phyloP scores from a whole-genome alignment of 352 stramenopile genomes.

The Globisporangium paddicum region DNA sequence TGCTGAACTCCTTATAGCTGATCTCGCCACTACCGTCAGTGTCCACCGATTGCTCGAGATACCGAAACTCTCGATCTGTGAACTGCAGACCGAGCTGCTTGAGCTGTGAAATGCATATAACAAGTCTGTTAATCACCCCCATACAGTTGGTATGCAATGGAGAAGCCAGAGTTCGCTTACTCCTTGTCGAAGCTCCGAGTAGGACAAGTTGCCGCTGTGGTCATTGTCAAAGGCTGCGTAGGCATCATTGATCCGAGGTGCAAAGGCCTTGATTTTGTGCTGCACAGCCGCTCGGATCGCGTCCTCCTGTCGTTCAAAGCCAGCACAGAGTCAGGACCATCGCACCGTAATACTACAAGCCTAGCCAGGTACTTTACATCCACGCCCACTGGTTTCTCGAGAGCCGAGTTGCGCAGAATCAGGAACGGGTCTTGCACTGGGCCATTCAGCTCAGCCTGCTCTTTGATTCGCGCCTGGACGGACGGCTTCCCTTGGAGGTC shows the following conservation, averaged over 20 bases:
- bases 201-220: conserved; percentile 48
- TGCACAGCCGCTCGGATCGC: conserved; percentile 31
- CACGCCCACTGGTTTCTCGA: conserved; percentile 9
- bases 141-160: neutral
- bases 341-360: neutral
- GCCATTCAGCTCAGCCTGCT: conserved; percentile 4
- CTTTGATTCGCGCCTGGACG: conserved; percentile 2
- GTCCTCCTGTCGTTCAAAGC: conserved; percentile 17
- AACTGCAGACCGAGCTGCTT: conserved; percentile 43
- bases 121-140: neutral
- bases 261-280: conserved; percentile 36
- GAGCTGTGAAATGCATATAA: conserved; percentile 22
- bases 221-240: conserved; percentile 53
- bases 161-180: too few species aligned
- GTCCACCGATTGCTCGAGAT: conserved; percentile 32
- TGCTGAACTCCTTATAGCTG: conserved; percentile 53
- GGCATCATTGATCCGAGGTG: conserved; percentile 37
- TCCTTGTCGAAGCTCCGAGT: conserved; percentile 39
- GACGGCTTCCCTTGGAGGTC: conserved; percentile 12
- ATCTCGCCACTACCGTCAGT: conserved; percentile 49
- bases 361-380: neutral
- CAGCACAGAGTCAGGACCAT: neutral
- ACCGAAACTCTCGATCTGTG: conserved; percentile 42
- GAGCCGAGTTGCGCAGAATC: conserved; percentile 26
- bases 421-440: conserved; percentile 21